Base-by-base conservation (phyloP, 2,329 filamentous ascomycete genomes). In the Lachnum nothofagi region DNA sequence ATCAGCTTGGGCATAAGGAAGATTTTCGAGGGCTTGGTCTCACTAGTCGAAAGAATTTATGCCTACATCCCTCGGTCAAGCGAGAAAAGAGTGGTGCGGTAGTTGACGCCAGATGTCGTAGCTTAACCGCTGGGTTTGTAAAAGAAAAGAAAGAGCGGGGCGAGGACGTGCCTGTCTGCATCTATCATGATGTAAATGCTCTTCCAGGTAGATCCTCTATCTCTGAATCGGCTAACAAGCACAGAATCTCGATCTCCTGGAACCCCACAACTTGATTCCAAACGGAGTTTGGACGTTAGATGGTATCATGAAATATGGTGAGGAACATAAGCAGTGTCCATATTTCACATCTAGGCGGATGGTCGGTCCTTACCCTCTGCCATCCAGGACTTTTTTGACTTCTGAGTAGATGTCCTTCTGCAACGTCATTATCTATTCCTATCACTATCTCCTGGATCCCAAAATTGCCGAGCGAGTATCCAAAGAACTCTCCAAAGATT, bases 381-480 rank as follows among this genome's bases (percentile, higher is more conserved):
- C 35, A 29, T 17, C n/a, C 8, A 35, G 20, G 17, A 23, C 27
- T 27, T 52, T 63, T 60, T 47, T 33, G 23, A 25, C 7, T 25
- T 12, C n/a, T 8, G 4, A 19, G 7, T 17, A 90, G 86, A 97
- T 98, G 91, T 86, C 93, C 62, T 97, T 91, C 65, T 98, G 93
- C 77, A 97, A 98, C 66, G 90, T 98, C 64, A 96, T 98, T 63
- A 98, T 98, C 59, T 98, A 98, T 72, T 98, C 93, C 0, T 98
- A 98, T 65, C 93, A 98, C 68, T 98, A 98, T 64, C 80, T 98
- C 3, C 80, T 98, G 14, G 94, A 98, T 62, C 93, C 93, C 2
- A 98, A 98, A 67, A 98, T 98, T 61, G 93, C 93, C 10, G 93
- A 98, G 65, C 20, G 62, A 22, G 62, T 65, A 2, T 97, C 93